These are phyloP conservation scores for Naganishia albida DNA, from an alignment of 1,284 basidiomycete species.

Conservation along the genomic window DNA sequence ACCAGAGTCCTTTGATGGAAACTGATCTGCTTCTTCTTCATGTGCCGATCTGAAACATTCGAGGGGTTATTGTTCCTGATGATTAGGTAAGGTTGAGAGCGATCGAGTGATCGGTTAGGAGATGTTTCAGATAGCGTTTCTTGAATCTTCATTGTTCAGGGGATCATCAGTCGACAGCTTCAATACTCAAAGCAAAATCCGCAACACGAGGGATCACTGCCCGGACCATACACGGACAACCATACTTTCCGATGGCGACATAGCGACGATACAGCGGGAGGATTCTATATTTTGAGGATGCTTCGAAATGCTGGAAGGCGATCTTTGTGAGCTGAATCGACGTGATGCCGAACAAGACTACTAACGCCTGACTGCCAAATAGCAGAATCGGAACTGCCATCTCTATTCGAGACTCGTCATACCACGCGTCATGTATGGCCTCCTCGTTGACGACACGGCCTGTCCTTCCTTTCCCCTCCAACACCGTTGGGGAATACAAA, in stretches of 20 bases:
- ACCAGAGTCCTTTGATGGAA: background rate
- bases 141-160: background rate
- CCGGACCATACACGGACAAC: no score
- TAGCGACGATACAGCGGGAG: background rate
- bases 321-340: background rate
- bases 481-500: no score
- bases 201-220: no score
- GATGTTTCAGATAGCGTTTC: background rate
- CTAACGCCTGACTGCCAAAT: background rate
- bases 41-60: constrained; percentile 1
- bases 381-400: background rate
- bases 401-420: no score
- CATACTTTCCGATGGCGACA: background rate
- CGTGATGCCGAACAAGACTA: background rate
- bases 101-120: background rate
- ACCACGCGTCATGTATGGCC: no score
- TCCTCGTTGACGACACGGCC: no score
- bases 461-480: no score
- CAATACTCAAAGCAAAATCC: no score
- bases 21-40: background rate
- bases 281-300: background rate
- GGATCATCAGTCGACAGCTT: no score
- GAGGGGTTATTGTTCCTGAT: background rate
- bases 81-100: background rate
- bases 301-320: background rate